phyloP scores from a whole-genome alignment of 768 basidiomycete genomes.

The Boletus reticulatus region DNA sequence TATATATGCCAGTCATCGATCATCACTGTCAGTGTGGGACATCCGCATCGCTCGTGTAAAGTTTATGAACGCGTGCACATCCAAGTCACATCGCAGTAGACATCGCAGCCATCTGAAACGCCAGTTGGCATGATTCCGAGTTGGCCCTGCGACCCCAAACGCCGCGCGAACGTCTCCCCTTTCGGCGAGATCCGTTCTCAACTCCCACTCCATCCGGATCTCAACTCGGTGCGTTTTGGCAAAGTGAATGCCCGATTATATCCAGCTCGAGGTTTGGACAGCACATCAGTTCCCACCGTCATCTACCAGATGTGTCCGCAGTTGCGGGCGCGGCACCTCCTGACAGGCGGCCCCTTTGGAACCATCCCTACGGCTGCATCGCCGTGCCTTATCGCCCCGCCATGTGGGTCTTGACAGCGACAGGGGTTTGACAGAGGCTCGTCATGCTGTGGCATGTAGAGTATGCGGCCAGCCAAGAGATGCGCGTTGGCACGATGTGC shows the following conservation, averaged over 20 bases:
- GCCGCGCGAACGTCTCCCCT: slow-evolving; percentile 17
- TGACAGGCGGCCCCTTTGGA: slow-evolving; percentile 13
- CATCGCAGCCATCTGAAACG: slow-evolving; percentile 18
- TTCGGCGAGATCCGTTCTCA: slow-evolving; percentile 29
- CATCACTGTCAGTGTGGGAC: background rate
- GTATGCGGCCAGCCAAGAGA: background rate
- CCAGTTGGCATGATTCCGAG: background rate
- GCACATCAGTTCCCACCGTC: slow-evolving; percentile 17
- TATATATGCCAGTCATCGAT: background rate
- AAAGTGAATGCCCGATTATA: slow-evolving; percentile 24
- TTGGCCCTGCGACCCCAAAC: slow-evolving; percentile 11
- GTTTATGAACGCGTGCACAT: background rate
- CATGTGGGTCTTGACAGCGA: slow-evolving; percentile 7
- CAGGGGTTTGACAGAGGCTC: slow-evolving; percentile 11
- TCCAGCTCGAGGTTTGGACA: slow-evolving; percentile 11
- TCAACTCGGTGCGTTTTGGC: slow-evolving; percentile 16
- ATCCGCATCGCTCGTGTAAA: background rate
- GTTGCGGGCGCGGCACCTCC: background rate
- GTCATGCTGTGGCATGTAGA: slow-evolving; percentile 3
- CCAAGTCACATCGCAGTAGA: slow-evolving; percentile 11
- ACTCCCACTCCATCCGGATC: slow-evolving; percentile 24
- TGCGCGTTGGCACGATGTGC: background rate
- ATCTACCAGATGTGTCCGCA: slow-evolving; percentile 15
- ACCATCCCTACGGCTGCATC: background rate
- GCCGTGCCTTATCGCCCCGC: slow-evolving; percentile 19